A percentile compares a stretch with the other conserved stretches of the same genome.
Evolutionary conservation across 169 alveolate genomes (phyloP).

Genomic region (Plasmodium fragile): DNA sequence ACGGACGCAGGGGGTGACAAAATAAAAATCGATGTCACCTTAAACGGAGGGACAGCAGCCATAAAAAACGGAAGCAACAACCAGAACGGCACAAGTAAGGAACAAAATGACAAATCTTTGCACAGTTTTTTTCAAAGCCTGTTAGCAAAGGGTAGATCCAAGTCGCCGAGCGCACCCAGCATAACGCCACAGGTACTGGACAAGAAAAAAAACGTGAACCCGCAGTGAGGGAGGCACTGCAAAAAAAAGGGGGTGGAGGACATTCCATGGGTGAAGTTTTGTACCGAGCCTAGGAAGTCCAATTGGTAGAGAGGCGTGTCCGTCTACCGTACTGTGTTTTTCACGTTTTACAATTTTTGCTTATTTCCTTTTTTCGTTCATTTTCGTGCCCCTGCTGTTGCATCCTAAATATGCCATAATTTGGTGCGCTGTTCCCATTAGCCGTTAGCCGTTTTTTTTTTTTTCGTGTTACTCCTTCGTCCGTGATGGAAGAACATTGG

Average conservation of each 20-base stretch:
- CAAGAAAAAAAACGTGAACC: conserved; percentile 20
- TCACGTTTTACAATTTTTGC: neutral
- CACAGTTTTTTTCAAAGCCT: conserved; percentile 73
- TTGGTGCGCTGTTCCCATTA: neutral
- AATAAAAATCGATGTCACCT: conserved; percentile 2
- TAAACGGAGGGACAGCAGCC: neutral
- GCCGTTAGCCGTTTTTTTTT: neutral
- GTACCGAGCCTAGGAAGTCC: neutral
- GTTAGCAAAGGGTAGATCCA: conserved; percentile 64
- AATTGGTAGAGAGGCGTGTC: too few relatives aligned
- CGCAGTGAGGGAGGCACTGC: neutral
- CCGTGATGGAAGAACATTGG: neutral
- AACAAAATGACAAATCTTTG: conserved; percentile 54
- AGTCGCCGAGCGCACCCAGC: conserved; percentile 60
- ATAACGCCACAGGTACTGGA: conserved; percentile 21
- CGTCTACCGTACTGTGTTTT: neutral
- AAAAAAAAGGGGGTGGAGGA: neutral
- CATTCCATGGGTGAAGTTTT: neutral
- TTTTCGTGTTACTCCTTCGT: neutral
- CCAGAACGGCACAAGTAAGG: conserved; percentile 10
- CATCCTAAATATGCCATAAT: neutral
- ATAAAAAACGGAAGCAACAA: conserved; percentile 13
- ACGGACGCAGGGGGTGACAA: neutral
- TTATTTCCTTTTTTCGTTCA: neutral
- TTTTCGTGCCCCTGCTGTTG: neutral